phyloP scores from a whole-genome alignment of 495 filamentous ascomycete genomes.

The Astrocystis sublimbata region DNA sequence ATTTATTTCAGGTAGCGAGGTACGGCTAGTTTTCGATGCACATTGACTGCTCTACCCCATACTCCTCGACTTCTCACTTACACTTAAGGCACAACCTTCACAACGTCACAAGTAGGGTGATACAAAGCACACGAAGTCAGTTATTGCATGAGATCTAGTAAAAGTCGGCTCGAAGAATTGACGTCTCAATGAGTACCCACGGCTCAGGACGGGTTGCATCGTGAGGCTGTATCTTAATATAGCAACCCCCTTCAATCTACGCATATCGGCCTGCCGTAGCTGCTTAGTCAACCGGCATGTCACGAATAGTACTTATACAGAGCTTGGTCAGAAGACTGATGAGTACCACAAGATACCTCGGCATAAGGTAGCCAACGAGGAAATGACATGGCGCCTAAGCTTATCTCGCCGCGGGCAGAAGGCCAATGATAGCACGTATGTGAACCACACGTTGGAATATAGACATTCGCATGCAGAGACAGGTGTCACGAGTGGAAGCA shows the following conservation, averaged over 20 bases:
- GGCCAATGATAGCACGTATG: slow-evolving; percentile 1
- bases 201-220: slow-evolving; percentile 27
- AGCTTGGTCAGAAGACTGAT: slow-evolving; percentile 20
- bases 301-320: slow-evolving; percentile 17
- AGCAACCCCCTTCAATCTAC: slow-evolving; percentile 32
- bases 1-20: too few relatives aligned
- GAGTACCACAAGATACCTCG: slow-evolving; percentile 11
- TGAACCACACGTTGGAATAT: not conserved
- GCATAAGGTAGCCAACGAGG: not conserved
- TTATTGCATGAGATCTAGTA: too few relatives aligned
- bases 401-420: not conserved
- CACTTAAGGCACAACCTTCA: too few relatives aligned
- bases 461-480: not conserved
- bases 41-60: too few relatives aligned
- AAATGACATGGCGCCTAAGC: not conserved
- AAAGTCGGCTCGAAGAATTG: slow-evolving; percentile 20
- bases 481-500: not conserved
- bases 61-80: too few relatives aligned
- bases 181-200: slow-evolving; percentile 31
- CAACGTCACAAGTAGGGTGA: too few relatives aligned
- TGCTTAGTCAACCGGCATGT: slow-evolving; percentile 9
- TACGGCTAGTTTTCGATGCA: too few relatives aligned
- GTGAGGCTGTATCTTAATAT: slow-evolving; percentile 37
- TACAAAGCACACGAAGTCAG: too few relatives aligned
- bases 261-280: slow-evolving; percentile 6